phyloP scores from a whole-genome alignment of 495 filamentous ascomycete genomes.

The Coniosporium apollinis region DNA sequence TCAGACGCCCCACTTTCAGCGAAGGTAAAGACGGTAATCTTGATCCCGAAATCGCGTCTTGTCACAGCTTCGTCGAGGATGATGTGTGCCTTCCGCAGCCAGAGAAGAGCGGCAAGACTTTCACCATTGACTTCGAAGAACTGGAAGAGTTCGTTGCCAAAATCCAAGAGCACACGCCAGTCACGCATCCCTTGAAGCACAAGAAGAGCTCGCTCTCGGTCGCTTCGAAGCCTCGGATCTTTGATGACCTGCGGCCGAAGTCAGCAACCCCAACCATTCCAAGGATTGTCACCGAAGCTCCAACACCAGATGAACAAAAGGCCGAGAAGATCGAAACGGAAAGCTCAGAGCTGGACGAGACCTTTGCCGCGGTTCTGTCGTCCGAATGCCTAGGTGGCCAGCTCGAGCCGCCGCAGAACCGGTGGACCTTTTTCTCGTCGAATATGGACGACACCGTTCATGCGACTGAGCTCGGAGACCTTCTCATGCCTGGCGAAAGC shows the following conservation, averaged over 20 bases:
- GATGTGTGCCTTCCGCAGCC: conserved; percentile 70
- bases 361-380: neutral
- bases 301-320: conserved; percentile 20
- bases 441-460: conserved; percentile 83
- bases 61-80: conserved; percentile 42
- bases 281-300: conserved; percentile 22
- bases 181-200: conserved; percentile 22
- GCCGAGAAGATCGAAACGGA: conserved; percentile 13
- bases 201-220: conserved; percentile 39
- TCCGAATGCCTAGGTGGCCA: neutral
- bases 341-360: conserved; percentile 1
- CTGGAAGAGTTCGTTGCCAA: conserved; percentile 72
- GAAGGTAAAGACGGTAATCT: conserved; percentile 35
- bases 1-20: conserved; percentile 43
- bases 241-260: conserved; percentile 40
- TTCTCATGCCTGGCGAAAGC: conserved; percentile 74
- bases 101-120: conserved; percentile 34
- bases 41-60: conserved; percentile 26
- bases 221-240: conserved; percentile 34
- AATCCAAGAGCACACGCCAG: conserved; percentile 26
- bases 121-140: conserved; percentile 71
- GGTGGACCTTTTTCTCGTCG: conserved; percentile 93
- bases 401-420: conserved; percentile 10
- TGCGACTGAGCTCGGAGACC: conserved; percentile 68
- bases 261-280: conserved; percentile 6